Base-by-base conservation (phyloP, 139 green algal species). In the Chlamydomonas asymmetrica region DNA sequence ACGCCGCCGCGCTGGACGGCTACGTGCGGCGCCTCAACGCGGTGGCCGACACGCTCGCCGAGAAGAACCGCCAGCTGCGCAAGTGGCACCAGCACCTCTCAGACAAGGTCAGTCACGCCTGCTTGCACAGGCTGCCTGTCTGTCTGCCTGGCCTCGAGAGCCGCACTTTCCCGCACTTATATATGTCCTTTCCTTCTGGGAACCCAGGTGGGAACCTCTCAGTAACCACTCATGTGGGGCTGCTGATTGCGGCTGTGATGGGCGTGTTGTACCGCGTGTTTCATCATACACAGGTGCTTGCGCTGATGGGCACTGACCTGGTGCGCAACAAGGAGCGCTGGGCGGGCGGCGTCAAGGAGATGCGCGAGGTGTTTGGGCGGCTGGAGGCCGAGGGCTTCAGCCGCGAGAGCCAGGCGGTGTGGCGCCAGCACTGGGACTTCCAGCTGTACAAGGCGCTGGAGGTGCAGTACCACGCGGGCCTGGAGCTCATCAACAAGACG, bases 381-480 rank as follows among this genome's bases (percentile, higher is more conserved):
- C 86, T 94, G 56, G 90, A 94, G 82, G 38, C 57, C 1, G 82
- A 94, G 59, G 88, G 89, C 32, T 91, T 92, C 71, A 74, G 40
- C 35, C 56, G 64, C 4, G 84, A 93, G 32, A 80, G 78, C 10
- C 89, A 94, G 62, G 45, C 69, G 69, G 81, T 87, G 6, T 96
- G 92, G 92, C 82, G 92, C 5, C 82, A 92, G 75, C 89, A 95
- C 75, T 96, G 91, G 91, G 91, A 96, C 83, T 87, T 91, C 74
- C 91, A 96, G 83, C 81, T 96, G 43, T 84, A 89, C 74, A 92
- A 93, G 80, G 89, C 87, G 27, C 80, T 96, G 52, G 82, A 92
- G 64, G 86, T 89, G 71, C 91, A 95, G 81, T 96, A 92, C 80
- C 50, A 76, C 18, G 78, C 78, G 25, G 89, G 91, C 5, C 78